A percentile compares a stretch with the other conserved stretches of the same genome.
Evolutionary conservation across 345 rosid species (phyloP).

Genomic region (Mallotus nudiflorus): DNA sequence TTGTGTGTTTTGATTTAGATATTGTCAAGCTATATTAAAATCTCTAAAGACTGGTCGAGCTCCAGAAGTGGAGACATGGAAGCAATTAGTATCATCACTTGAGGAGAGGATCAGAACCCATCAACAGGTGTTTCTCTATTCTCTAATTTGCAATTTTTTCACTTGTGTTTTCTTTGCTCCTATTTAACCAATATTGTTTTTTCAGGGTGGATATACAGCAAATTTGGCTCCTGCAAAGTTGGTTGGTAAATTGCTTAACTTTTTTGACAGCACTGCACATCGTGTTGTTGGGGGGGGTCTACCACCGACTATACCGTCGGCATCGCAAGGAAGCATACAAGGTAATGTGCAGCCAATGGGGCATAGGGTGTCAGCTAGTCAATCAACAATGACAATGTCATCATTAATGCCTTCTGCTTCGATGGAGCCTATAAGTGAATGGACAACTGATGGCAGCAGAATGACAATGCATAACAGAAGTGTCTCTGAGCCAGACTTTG

Average conservation of each 20-base stretch:
- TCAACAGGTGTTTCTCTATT: conserved; percentile 57
- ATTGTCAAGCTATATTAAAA: conserved; percentile 68
- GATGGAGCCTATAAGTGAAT: conserved; percentile 69
- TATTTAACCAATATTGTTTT: conserved; percentile 18
- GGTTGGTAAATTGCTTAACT: conserved; percentile 73
- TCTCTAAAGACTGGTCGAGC: conserved; percentile 70
- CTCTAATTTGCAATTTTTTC: not conserved
- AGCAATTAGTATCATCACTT: conserved; percentile 52
- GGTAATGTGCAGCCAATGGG: conserved; percentile 38
- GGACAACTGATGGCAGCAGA: conserved; percentile 58
- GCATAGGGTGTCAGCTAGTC: conserved; percentile 63
- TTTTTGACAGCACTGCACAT: conserved; percentile 77
- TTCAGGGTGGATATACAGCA: conserved; percentile 73
- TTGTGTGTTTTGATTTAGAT: conserved; percentile 44
- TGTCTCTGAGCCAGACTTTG: conserved; percentile 81
- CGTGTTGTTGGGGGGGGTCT: conserved; percentile 73
- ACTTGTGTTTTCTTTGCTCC: not conserved
- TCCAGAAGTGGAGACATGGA: conserved; percentile 72
- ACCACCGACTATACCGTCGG: conserved; percentile 61
- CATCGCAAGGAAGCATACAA: conserved; percentile 41
- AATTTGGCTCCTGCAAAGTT: conserved; percentile 74
- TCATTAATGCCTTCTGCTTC: conserved; percentile 70
- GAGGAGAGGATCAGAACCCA: conserved; percentile 72
- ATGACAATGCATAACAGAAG: conserved; percentile 69
- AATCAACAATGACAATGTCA: conserved; percentile 75